These are phyloP conservation scores for Amylocarpus encephaloides DNA, from an alignment of 2,329 filamentous ascomycete species.

Conservation along the genomic window DNA sequence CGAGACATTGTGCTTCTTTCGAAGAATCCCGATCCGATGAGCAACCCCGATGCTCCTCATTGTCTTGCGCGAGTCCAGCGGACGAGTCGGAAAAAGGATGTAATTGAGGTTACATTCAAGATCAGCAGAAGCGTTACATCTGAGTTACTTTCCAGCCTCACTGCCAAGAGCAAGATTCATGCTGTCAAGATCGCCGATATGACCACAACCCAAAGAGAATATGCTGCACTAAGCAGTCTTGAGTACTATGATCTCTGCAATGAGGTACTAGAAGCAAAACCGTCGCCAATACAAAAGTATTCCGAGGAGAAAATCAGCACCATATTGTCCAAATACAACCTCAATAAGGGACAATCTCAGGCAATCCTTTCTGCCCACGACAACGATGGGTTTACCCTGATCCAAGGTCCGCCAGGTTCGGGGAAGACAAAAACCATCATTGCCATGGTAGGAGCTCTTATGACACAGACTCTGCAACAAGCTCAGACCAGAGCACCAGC, in stretches of 20 bases:
- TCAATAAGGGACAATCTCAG: slow-evolving; percentile 85
- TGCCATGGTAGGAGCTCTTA: slow-evolving; percentile 84
- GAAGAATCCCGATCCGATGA: slow-evolving; percentile 63
- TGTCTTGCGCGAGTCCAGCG: slow-evolving; percentile 81
- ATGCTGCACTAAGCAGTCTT: slow-evolving; percentile 80
- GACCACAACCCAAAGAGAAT: slow-evolving; percentile 92
- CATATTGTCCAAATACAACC: slow-evolving; percentile 68
- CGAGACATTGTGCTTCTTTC: slow-evolving; percentile 88
- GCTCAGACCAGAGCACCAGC: slow-evolving; percentile 26
- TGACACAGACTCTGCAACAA: slow-evolving; percentile 47
- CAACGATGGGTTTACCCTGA: slow-evolving; percentile 94
- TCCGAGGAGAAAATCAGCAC: slow-evolving; percentile 64
- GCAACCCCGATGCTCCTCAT: slow-evolving; percentile 59
- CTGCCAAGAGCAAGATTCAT: slow-evolving; percentile 62
- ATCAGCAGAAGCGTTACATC: slow-evolving; percentile 52
- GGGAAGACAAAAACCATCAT: slow-evolving; percentile 98
- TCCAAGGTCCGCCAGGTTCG: slow-evolving; percentile 92
- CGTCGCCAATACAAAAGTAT: slow-evolving; percentile 81
- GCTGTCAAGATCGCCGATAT: slow-evolving; percentile 86
- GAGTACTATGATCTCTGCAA: slow-evolving; percentile 95
- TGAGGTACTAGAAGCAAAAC: slow-evolving; percentile 82
- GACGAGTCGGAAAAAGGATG: slow-evolving; percentile 72
- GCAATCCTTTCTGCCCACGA: slow-evolving; percentile 88
- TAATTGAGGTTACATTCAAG: slow-evolving; percentile 79
- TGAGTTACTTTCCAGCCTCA: slow-evolving; percentile 55